Evolutionary conservation across 1,284 basidiomycete genomes (phyloP).

Genomic region (Tetrapyrgos nigripes): DNA sequence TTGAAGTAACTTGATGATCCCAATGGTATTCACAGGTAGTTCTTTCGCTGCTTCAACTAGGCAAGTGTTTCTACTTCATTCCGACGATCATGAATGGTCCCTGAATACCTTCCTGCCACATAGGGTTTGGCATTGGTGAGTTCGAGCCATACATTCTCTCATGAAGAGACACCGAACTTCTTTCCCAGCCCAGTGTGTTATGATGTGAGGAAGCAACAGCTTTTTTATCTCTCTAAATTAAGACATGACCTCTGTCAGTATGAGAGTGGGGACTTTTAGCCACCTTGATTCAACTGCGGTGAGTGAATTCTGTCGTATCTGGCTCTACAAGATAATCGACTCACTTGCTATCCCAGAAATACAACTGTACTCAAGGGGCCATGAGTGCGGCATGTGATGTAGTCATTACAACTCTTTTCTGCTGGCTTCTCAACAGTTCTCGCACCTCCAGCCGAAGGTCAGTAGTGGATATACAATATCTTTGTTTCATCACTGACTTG

Average conservation of each 20-base stretch:
- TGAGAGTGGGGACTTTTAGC: neutral
- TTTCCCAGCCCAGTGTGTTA: slow-evolving; percentile 3
- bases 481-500: neutral
- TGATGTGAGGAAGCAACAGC: neutral
- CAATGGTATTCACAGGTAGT: neutral
- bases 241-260: neutral
- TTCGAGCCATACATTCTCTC: neutral
- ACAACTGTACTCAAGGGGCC: neutral
- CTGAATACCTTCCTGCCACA: neutral
- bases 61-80: neutral
- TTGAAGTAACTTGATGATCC: too few relatives aligned
- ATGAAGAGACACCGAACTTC: neutral
- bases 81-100: neutral
- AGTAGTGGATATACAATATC: too few relatives aligned
- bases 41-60: neutral
- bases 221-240: neutral
- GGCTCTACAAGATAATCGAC: neutral
- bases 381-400: slow-evolving; percentile 3
- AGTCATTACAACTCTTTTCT: slow-evolving; percentile 2
- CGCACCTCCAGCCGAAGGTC: neutral
- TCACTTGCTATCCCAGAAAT: neutral
- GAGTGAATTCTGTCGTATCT: neutral
- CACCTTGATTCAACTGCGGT: neutral
- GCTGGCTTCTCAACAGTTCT: neutral
- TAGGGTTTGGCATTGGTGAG: slow-evolving; percentile 4